Evolutionary conservation across 768 basidiomycete genomes (phyloP), one percentile per base, ranked within the genome.

Genomic region (Solioccasus polychromus): DNA sequence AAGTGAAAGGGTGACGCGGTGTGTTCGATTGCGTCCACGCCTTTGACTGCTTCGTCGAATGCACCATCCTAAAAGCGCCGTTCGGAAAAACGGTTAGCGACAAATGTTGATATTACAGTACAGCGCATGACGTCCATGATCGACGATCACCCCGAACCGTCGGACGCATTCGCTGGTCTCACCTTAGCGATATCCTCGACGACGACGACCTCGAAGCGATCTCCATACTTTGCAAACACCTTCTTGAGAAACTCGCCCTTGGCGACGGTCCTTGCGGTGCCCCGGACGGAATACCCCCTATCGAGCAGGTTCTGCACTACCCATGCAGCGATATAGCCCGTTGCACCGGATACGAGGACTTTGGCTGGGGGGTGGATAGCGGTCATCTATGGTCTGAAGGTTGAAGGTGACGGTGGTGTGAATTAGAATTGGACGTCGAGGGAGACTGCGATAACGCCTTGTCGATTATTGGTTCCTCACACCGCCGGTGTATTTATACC

Each of bases 31-130:
- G 75, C 88, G 47, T 85, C 80, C 5, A 89, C 79, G 1, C 75
- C 86, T 60, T 80, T 76, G 45, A 89, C 83, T 1, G 80, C 86
- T 41, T 86, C 80, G 57, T 90, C 85, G 50, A 88, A 92, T 2
- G 82, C 84, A 8, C 77, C 77, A 8, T 74, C 73, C 79, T 80
- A 26, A 17, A n/a, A n/a, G n/a, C n/a, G n/a, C n/a, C n/a, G n/a
- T n/a, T n/a, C n/a, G n/a, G n/a, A n/a, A n/a, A n/a, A n/a, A n/a
- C n/a, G n/a, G n/a, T n/a, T n/a, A n/a, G 22, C 15, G 35, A 36
- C 15, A 12, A 1, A n/a, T 0, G 26, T 20, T 1, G 10, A 25
- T 5, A 18, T 5, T 11, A 15, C 14, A 12, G 5, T 0, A 9
- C 29, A 2, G 9, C 17, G 17, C 38, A 22, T 24, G 15, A 4